These are phyloP conservation scores for Elongisporangium prolatum DNA, from an alignment of 352 stramenopile genomes.

Conservation along the genomic window DNA sequence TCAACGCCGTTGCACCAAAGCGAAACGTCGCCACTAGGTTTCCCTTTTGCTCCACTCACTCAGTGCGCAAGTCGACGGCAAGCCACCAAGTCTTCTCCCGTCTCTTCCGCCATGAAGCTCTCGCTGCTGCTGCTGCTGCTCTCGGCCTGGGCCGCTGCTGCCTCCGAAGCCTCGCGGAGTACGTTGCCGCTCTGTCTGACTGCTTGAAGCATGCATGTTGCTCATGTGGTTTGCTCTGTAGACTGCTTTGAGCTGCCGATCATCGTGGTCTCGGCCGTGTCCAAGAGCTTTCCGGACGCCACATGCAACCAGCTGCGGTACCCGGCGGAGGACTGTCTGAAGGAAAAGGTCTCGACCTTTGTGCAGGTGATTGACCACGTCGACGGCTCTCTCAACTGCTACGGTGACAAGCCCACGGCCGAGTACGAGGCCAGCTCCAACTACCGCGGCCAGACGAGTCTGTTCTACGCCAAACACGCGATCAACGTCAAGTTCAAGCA, in stretches of 20 bases:
- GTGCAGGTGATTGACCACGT: conserved; percentile 64
- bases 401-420: conserved; percentile 31
- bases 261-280: conserved; percentile 53
- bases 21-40: no score
- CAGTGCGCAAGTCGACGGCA: no score
- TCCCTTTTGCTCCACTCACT: no score
- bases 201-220: no score
- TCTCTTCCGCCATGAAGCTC: no score
- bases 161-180: no score
- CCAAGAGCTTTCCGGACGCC: conserved; percentile 49
- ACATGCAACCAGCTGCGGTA: conserved; percentile 72
- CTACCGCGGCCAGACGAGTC: conserved; percentile 73
- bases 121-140: no score
- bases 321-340: conserved; percentile 63
- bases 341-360: conserved; percentile 36
- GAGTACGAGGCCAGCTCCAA: conserved; percentile 51
- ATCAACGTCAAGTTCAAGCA: conserved; percentile 62
- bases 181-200: no score
- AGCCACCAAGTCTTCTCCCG: no score
- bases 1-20: no score
- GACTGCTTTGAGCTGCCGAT: conserved; percentile 71
- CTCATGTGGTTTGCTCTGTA: neutral
- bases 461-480: conserved; percentile 78
- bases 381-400: conserved; percentile 51
- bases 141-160: no score